Conservation (phyloP, 345 rosid genomes). For the Psidium friedrichsthalianum region DNA sequence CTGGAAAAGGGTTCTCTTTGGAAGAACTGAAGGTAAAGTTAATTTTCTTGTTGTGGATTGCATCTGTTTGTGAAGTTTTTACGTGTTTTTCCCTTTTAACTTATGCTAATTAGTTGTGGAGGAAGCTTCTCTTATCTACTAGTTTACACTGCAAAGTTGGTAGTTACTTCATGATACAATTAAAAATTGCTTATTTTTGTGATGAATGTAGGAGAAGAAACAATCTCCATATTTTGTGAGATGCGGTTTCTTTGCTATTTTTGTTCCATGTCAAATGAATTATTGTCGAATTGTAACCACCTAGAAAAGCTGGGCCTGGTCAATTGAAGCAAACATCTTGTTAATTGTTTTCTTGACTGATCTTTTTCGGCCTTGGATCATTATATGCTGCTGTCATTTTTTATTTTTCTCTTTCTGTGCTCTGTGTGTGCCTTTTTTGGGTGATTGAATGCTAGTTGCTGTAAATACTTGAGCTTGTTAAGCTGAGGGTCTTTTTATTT, state of each 20-base stretch:
- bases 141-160: background rate
- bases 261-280: background rate
- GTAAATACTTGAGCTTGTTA: background rate
- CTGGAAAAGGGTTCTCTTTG: slow-evolving; percentile 38
- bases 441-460: background rate
- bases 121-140: background rate
- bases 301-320: background rate
- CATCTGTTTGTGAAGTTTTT: background rate
- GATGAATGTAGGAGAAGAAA: background rate
- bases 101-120: background rate
- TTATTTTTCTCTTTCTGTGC: background rate
- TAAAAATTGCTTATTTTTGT: background rate
- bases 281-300: background rate
- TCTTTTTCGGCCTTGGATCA: background rate
- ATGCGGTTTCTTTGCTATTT: background rate
- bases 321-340: background rate
- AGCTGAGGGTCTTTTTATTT: background rate
- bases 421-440: background rate
- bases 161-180: background rate
- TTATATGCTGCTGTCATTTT: no score
- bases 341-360: background rate
- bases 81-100: background rate
- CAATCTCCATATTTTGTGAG: background rate
- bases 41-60: background rate
- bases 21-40: slow-evolving; percentile 35